Conservation (phyloP, 306 rosid genomes). For the Castanopsis chinensis region DNA sequence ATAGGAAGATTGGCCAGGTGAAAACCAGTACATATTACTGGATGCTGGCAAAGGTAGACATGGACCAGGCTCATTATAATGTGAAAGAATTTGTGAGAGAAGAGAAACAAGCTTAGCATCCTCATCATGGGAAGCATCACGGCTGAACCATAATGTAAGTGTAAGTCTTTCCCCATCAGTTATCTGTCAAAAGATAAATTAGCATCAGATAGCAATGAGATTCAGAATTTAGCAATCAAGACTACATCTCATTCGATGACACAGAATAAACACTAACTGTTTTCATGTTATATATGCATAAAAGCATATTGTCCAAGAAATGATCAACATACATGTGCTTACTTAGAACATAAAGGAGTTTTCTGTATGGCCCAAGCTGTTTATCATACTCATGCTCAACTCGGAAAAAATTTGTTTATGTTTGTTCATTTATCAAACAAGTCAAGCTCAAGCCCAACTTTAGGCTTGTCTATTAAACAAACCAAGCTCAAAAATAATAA, state of each 20-base stretch:
- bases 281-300: background rate
- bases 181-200: conserved; percentile 49
- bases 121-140: conserved; percentile 82
- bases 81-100: conserved; percentile 52
- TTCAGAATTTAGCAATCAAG: background rate
- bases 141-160: conserved; percentile 87
- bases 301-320: background rate
- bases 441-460: no score
- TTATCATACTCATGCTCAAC: no score
- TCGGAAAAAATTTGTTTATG: no score
- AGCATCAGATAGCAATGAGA: conserved; percentile 28
- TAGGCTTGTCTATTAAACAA: no score
- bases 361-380: no score
- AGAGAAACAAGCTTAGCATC: conserved; percentile 72
- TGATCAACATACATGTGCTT: background rate
- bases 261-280: background rate
- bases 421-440: no score
- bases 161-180: conserved; percentile 89
- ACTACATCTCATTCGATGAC: no score
- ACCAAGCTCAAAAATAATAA: no score
- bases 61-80: conserved; percentile 31
- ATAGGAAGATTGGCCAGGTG: conserved; percentile 47
- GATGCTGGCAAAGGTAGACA: conserved; percentile 77
- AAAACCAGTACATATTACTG: conserved; percentile 84
- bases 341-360: background rate